Conservation (phyloP, 495 filamentous ascomycete genomes). For the Lasiosphaeria miniovina region DNA sequence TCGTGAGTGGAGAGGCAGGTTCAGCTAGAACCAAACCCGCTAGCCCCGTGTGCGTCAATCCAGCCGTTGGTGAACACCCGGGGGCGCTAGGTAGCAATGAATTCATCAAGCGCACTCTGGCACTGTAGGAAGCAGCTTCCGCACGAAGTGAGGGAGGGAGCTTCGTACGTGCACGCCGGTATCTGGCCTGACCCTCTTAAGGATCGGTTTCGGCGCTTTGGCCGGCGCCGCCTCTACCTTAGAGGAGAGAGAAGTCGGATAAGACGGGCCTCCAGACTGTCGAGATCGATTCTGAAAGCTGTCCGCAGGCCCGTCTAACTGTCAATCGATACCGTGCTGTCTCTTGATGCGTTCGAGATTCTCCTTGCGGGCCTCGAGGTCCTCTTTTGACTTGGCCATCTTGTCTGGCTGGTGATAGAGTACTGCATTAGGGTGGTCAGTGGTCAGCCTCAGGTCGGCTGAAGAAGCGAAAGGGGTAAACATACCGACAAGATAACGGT, state of each 20-base stretch:
- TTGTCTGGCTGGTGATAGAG: conserved; percentile 99
- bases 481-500: conserved; percentile 97
- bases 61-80: conserved; percentile 26
- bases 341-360: conserved; percentile 97
- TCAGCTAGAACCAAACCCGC: conserved; percentile 21
- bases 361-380: conserved; percentile 89
- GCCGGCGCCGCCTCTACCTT: conserved; percentile 32
- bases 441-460: neutral
- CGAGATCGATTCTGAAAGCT: conserved; percentile 42
- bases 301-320: conserved; percentile 60
- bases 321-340: conserved; percentile 98
- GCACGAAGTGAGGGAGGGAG: conserved; percentile 45
- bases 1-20: conserved; percentile 27
- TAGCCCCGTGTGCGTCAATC: conserved; percentile 17
- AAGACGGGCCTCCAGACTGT: conserved; percentile 54
- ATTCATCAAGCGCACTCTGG: conserved; percentile 35
- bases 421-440: conserved; percentile 50
- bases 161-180: conserved; percentile 36
- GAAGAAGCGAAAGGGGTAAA: conserved; percentile 15
- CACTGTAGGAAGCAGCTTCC: conserved; percentile 39
- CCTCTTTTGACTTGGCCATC: conserved; percentile 88
- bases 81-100: conserved; percentile 22
- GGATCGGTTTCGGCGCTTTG: conserved; percentile 26
- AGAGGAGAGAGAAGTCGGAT: conserved; percentile 37
- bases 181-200: conserved; percentile 34